Conservation (phyloP, 345 rosid genomes). For the Angophora floribunda region DNA sequence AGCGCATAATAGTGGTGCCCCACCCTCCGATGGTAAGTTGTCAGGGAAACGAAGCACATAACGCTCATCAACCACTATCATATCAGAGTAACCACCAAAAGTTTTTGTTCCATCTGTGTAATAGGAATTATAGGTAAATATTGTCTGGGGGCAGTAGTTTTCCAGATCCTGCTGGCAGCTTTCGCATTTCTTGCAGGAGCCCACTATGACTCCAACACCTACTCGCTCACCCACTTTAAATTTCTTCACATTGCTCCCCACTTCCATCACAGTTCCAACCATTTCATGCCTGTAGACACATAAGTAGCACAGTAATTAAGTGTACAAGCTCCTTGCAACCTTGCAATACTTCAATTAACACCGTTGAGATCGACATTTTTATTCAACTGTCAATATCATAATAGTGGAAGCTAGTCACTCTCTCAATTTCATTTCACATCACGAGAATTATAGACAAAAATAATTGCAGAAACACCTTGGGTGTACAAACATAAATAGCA, state of each 20-base stretch:
- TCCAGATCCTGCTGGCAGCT: conserved; percentile 64
- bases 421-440: neutral
- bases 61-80: conserved; percentile 60
- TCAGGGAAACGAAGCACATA: conserved; percentile 63
- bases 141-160: conserved; percentile 51
- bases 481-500: neutral
- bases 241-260: conserved; percentile 53
- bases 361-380: neutral
- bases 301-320: neutral
- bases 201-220: conserved; percentile 71
- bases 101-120: conserved; percentile 45
- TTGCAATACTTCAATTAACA: neutral
- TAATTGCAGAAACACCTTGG: neutral
- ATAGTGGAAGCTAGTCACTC: neutral
- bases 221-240: conserved; percentile 65
- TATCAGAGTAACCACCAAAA: conserved; percentile 75
- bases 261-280: conserved; percentile 55
- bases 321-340: neutral
- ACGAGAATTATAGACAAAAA: neutral
- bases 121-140: conserved; percentile 48
- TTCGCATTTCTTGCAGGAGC: conserved; percentile 68
- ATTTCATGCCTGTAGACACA: conserved; percentile 64
- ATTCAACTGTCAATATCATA: neutral
- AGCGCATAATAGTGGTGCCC: conserved; percentile 80
- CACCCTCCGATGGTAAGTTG: conserved; percentile 49